Conservation (phyloP, 2,329 filamentous ascomycete species). For the Neonectria faginata region DNA sequence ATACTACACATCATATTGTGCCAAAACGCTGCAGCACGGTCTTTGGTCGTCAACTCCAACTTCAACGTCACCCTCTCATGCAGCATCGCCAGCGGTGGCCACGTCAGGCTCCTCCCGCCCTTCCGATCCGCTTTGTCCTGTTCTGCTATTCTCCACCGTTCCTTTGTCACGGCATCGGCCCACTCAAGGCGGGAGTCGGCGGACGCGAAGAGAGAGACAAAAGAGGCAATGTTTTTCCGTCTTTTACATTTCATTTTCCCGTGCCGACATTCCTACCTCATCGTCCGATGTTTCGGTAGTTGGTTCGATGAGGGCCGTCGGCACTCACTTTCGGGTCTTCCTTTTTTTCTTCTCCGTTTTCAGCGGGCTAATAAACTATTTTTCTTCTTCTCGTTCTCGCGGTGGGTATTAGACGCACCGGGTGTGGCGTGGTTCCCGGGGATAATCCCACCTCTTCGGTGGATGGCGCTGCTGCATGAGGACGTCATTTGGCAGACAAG, state of each 20-base stretch:
- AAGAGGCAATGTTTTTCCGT: too few relatives aligned
- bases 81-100: background rate
- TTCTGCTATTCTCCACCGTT: background rate
- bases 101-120: conserved; percentile 2
- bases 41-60: background rate
- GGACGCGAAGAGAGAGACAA: background rate
- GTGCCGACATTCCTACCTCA: background rate
- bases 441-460: background rate
- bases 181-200: background rate
- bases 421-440: conserved; percentile 1
- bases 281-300: background rate
- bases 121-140: background rate
- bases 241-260: background rate
- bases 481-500: background rate
- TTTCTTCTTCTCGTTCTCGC: too few relatives aligned
- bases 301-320: background rate
- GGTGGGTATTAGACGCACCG: background rate
- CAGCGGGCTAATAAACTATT: too few relatives aligned
- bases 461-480: background rate
- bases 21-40: background rate
- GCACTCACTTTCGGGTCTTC: background rate
- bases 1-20: conserved; percentile 27
- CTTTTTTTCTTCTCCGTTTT: background rate
- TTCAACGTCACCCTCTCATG: conserved; percentile 12
- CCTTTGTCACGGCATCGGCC: background rate